Evolutionary conservation across 116 monocot species (phyloP).

Genomic region (Iris pallida): DNA sequence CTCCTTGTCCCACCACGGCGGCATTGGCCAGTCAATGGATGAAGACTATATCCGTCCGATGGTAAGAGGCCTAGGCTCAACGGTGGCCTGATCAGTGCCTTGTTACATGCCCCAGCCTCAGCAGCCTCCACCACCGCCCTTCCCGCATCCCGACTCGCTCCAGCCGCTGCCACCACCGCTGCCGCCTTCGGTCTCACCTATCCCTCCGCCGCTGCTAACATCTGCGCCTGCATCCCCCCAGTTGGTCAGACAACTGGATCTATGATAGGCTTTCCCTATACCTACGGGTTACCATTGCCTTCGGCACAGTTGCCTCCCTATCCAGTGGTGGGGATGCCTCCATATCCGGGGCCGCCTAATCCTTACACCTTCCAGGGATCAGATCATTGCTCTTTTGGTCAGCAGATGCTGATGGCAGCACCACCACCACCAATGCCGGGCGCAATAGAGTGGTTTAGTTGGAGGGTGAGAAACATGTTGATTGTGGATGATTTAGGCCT

Average conservation of each 20-base stretch:
- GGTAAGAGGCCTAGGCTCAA: constrained; percentile 47
- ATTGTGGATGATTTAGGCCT: no score
- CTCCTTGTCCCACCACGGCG: constrained; percentile 49
- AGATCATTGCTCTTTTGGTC: not conserved
- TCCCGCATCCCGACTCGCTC: constrained; percentile 33
- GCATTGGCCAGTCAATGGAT: constrained; percentile 18
- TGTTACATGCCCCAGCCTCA: constrained; percentile 14
- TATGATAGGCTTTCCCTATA: constrained; percentile 12
- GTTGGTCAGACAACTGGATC: constrained; percentile 1
- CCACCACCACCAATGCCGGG: no score
- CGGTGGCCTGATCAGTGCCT: constrained; percentile 1
- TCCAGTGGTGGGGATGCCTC: constrained; percentile 16
- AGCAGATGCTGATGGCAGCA: no score
- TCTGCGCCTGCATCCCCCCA: no score
- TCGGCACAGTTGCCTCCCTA: constrained; percentile 16
- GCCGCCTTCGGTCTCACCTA: not conserved
- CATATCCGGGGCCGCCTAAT: constrained; percentile 17
- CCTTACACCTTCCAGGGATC: constrained; percentile 21
- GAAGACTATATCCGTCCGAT: constrained; percentile 33
- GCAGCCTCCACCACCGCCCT: constrained; percentile 30
- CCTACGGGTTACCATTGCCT: constrained; percentile 16
- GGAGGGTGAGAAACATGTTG: no score
- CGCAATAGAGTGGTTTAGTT: no score
- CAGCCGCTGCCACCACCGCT: constrained; percentile 16
- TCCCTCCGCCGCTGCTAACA: no score